Percentiles rank a stretch among this genome's conserved stretches.
Evolutionary conservation across 345 rosid species (phyloP).

Genomic region (Eucalyptus decipiens): DNA sequence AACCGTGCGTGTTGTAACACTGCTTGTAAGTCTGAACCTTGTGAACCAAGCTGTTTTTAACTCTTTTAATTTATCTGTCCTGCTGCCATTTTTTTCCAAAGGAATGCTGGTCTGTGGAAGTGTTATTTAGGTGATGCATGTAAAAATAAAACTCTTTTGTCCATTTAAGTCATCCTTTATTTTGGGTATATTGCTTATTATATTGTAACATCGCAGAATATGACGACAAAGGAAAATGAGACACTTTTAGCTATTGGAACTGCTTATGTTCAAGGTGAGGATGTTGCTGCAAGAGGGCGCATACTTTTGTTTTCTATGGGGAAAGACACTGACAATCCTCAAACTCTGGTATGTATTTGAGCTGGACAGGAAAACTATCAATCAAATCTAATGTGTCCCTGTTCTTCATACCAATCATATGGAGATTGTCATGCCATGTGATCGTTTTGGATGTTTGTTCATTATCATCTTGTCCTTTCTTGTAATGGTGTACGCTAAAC

Average conservation of each 20-base stretch:
- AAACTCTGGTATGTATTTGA: conserved; percentile 37
- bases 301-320: conserved; percentile 74
- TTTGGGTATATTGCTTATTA: neutral
- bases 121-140: neutral
- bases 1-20: conserved; percentile 83
- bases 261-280: conserved; percentile 98
- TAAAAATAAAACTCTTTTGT: neutral
- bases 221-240: conserved; percentile 74
- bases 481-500: neutral
- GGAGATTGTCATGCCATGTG: neutral
- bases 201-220: conserved; percentile 41
- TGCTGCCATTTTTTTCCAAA: neutral
- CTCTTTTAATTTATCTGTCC: neutral
- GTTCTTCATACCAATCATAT: neutral
- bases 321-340: conserved; percentile 53
- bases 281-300: conserved; percentile 98
- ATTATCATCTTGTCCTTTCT: neutral
- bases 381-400: neutral
- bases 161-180: neutral
- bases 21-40: conserved; percentile 51
- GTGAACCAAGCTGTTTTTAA: neutral
- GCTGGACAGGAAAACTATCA: neutral
- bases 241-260: conserved; percentile 90
- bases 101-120: neutral
- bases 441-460: neutral